These are phyloP conservation scores for Galerina marginata DNA, from an alignment of 768 basidiomycete genomes.

Conservation along the genomic window DNA sequence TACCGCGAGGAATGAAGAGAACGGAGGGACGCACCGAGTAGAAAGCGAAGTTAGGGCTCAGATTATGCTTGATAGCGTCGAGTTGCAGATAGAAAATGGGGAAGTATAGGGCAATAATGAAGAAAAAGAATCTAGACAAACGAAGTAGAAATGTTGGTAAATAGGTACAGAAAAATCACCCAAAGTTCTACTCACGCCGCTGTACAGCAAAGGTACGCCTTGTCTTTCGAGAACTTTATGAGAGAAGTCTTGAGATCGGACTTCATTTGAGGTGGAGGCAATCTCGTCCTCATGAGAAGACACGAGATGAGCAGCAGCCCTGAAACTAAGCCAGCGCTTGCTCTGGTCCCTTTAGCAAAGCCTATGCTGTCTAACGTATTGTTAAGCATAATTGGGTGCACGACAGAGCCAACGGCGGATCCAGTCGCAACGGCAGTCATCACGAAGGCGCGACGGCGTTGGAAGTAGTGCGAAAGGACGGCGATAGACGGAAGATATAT, in stretches of 20 bases:
- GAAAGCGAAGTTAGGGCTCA: slow-evolving; percentile 7
- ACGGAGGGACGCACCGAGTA: slow-evolving; percentile 6
- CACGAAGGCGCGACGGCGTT: slow-evolving; percentile 6
- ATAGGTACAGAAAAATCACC: not conserved
- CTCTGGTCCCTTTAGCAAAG: slow-evolving; percentile 8
- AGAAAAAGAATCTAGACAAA: slow-evolving; percentile 9
- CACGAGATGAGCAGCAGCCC: slow-evolving; percentile 10
- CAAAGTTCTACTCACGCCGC: not conserved
- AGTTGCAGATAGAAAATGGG: slow-evolving; percentile 17
- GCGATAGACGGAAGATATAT: slow-evolving; percentile 18
- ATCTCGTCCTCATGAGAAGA: slow-evolving; percentile 10
- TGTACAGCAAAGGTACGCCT: slow-evolving; percentile 15
- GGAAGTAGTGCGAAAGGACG: slow-evolving; percentile 16
- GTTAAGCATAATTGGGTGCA: slow-evolving; percentile 19
- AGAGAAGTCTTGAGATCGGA: slow-evolving; percentile 8
- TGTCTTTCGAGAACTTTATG: slow-evolving; percentile 13
- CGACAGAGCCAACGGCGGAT: slow-evolving; percentile 11
- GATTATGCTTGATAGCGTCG: slow-evolving; percentile 6
- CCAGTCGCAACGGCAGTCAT: slow-evolving; percentile 14
- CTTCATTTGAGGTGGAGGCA: slow-evolving; percentile 7
- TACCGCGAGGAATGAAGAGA: not conserved
- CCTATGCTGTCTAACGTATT: slow-evolving; percentile 11
- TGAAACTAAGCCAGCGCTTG: slow-evolving; percentile 11
- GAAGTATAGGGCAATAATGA: slow-evolving; percentile 11
- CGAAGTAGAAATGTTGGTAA: not conserved